Evolutionary conservation across 2,329 filamentous ascomycete species (phyloP).

Genomic region (Ophiostoma triangulosporum): DNA sequence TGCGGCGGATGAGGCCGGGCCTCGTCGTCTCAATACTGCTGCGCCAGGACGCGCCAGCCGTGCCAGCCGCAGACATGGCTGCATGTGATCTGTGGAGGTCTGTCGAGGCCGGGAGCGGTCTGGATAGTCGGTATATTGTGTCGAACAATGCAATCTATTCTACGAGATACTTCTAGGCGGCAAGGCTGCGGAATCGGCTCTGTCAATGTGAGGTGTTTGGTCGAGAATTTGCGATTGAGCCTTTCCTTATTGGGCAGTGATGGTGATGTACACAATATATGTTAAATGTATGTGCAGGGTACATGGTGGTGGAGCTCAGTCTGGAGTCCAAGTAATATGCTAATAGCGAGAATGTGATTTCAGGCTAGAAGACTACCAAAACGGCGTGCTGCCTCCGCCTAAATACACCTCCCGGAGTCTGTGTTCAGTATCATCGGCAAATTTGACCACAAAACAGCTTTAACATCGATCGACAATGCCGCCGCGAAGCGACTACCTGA

Average conservation of each 20-base stretch:
- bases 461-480: too few relatives aligned
- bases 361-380: too few relatives aligned
- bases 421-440: too few relatives aligned
- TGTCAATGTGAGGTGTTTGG: neutral
- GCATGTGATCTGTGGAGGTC: slow-evolving; percentile 15
- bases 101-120: neutral
- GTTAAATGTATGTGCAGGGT: neutral
- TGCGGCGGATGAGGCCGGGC: neutral
- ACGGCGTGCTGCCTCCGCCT: too few relatives aligned
- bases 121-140: neutral
- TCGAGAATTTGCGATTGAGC: slow-evolving; percentile 4
- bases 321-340: too few relatives aligned
- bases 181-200: neutral
- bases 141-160: neutral
- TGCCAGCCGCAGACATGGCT: slow-evolving; percentile 22
- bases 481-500: too few relatives aligned
- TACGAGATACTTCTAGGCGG: neutral
- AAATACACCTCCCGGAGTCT: too few relatives aligned
- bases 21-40: neutral
- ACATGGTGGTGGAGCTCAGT: neutral
- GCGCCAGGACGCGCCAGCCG: slow-evolving; percentile 17
- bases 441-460: too few relatives aligned
- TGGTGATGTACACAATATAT: neutral
- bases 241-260: slow-evolving; percentile 3
- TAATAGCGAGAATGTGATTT: too few relatives aligned